phyloP scores from a whole-genome alignment of 2,329 filamentous ascomycete genomes.

The Penicillium vulpinum region DNA sequence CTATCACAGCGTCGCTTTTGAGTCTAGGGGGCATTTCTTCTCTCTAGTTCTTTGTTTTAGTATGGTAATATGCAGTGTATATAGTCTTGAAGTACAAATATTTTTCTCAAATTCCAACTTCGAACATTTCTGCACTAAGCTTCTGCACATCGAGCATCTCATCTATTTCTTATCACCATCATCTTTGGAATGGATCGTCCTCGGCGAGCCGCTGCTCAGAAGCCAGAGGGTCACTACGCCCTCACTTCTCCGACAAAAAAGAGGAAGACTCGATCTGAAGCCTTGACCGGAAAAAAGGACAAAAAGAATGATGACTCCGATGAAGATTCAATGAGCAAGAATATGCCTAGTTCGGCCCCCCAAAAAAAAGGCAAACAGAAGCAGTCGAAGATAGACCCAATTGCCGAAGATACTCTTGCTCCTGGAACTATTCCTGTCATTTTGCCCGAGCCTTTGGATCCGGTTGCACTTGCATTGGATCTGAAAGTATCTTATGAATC shows the following conservation, averaged over 20 bases:
- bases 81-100: neutral
- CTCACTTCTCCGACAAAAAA: neutral
- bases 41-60: neutral
- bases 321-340: too few species aligned
- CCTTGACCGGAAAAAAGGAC: neutral
- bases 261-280: accelerated
- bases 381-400: neutral
- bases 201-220: neutral
- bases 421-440: too few species aligned
- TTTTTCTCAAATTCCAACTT: neutral
- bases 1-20: too few species aligned
- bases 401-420: neutral
- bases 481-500: neutral
- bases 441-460: neutral
- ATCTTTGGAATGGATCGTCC: neutral
- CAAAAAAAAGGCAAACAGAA: too few species aligned
- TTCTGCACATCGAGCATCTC: neutral
- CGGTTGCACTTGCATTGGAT: neutral
- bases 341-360: neutral
- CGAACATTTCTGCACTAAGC: neutral
- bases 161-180: neutral
- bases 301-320: neutral
- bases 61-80: too few species aligned
- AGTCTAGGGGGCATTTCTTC: neutral
- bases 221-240: neutral